These are phyloP conservation scores for Diaporthe australafricana DNA, from an alignment of 2,329 filamentous ascomycete species.

Conservation along the genomic window DNA sequence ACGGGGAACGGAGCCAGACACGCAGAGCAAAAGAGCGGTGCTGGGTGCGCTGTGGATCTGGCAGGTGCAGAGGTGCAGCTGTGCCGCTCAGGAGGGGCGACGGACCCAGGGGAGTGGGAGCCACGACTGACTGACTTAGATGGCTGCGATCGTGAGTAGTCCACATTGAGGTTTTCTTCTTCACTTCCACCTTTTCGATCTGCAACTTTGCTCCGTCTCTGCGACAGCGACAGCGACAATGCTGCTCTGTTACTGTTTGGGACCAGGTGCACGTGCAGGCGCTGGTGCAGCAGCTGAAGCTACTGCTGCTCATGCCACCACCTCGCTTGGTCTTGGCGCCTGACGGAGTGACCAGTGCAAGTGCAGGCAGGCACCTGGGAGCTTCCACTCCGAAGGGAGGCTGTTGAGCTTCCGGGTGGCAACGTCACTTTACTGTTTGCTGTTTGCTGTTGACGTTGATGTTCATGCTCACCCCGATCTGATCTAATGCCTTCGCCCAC, in stretches of 20 bases:
- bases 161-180: not conserved
- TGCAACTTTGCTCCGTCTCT: not conserved
- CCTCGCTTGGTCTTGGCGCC: conserved; percentile 19
- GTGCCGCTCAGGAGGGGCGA: conserved; percentile 11
- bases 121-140: conserved; percentile 16
- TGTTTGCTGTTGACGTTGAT: not conserved
- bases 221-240: not conserved
- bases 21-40: not conserved
- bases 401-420: conserved; percentile 5
- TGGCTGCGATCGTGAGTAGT: conserved; percentile 38
- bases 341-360: conserved; percentile 2
- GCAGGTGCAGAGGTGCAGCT: conserved; percentile 18
- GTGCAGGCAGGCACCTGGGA: conserved; percentile 22
- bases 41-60: not conserved
- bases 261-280: not conserved
- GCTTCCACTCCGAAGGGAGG: not conserved
- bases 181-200: not conserved
- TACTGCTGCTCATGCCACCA: conserved; percentile 8
- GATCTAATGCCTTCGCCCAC: not conserved
- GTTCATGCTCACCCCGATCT: not conserved
- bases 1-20: conserved; percentile 5
- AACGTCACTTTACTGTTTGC: conserved; percentile 18
- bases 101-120: not conserved
- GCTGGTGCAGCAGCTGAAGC: not conserved
- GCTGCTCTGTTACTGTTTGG: not conserved